phyloP scores from a whole-genome alignment of 1,284 basidiomycete genomes.

The Volvariella volvacea region DNA sequence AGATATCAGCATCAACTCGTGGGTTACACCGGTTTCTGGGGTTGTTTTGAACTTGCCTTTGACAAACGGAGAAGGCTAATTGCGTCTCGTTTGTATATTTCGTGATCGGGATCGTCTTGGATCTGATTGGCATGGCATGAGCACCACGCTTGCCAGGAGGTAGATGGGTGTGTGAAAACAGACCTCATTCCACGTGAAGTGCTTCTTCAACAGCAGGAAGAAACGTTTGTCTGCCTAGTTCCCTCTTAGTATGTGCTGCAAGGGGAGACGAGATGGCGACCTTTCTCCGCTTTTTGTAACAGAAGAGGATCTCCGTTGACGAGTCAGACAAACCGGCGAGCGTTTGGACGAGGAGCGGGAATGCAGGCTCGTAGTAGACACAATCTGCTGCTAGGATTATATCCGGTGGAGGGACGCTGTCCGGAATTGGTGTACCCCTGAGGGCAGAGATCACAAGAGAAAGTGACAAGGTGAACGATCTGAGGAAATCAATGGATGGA shows the following conservation, averaged over 20 bases:
- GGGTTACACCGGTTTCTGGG: not conserved
- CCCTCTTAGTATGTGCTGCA: constrained; percentile 5
- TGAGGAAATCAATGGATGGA: constrained; percentile 8
- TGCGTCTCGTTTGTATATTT: constrained; percentile 46
- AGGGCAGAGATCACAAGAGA: not conserved
- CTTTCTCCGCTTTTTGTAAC: constrained; percentile 92
- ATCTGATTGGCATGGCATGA: constrained; percentile 27
- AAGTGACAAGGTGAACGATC: constrained; percentile 19
- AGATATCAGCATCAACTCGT: not conserved
- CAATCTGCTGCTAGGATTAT: constrained; percentile 86
- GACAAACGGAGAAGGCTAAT: constrained; percentile 48
- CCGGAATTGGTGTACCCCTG: constrained; percentile 51
- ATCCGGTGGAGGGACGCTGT: constrained; percentile 44
- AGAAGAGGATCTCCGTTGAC: constrained; percentile 74
- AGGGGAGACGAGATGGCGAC: constrained; percentile 26
- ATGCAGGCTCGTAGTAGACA: constrained; percentile 94
- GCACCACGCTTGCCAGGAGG: constrained; percentile 1
- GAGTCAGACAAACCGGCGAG: constrained; percentile 56
- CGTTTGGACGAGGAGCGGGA: constrained; percentile 82
- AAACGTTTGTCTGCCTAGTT: constrained; percentile 85
- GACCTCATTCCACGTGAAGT: constrained; percentile 76
- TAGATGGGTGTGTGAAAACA: not conserved
- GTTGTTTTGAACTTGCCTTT: constrained; percentile 14
- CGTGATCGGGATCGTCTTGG: constrained; percentile 42
- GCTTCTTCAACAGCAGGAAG: constrained; percentile 76